Conservation (phyloP, 75 land plant genomes). For the Ceratopteris richardii region DNA sequence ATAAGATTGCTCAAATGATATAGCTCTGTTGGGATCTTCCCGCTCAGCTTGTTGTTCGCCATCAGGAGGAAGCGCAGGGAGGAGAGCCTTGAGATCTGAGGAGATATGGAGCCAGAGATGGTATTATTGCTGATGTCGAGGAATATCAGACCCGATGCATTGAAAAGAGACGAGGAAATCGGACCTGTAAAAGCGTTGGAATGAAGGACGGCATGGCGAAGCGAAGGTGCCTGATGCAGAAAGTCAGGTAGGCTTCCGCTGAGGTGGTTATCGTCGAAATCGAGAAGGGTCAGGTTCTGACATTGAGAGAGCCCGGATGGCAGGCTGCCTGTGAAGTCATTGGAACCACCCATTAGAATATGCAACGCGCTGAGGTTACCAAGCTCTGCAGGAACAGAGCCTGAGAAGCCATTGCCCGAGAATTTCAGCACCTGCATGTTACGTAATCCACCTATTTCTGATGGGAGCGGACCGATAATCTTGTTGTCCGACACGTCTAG, state of each 20-base stretch:
- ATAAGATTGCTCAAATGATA: constrained; percentile 8
- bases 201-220: constrained; percentile 14
- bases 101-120: constrained; percentile 12
- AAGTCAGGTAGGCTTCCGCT: constrained; percentile 23
- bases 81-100: not conserved
- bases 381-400: too few species aligned
- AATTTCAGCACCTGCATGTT: too few species aligned
- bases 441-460: too few species aligned
- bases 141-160: constrained; percentile 14
- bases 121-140: constrained; percentile 15
- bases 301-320: not conserved
- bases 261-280: constrained; percentile 30
- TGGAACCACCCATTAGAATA: too few species aligned
- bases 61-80: constrained; percentile 13
- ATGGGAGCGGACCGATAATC: too few species aligned
- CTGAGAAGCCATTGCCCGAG: too few species aligned
- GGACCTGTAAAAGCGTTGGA: constrained; percentile 14
- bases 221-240: constrained; percentile 15
- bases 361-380: too few species aligned
- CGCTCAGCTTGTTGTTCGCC: constrained; percentile 14
- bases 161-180: not conserved
- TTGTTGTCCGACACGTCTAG: too few species aligned
- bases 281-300: constrained; percentile 28
- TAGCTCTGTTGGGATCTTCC: constrained; percentile 12
- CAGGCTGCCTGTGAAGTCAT: too few species aligned